Evolutionary conservation across 1,139 yeast species (phyloP), one percentile per base, ranked within the genome.

Genomic region (Blastobotrys aristatus): DNA sequence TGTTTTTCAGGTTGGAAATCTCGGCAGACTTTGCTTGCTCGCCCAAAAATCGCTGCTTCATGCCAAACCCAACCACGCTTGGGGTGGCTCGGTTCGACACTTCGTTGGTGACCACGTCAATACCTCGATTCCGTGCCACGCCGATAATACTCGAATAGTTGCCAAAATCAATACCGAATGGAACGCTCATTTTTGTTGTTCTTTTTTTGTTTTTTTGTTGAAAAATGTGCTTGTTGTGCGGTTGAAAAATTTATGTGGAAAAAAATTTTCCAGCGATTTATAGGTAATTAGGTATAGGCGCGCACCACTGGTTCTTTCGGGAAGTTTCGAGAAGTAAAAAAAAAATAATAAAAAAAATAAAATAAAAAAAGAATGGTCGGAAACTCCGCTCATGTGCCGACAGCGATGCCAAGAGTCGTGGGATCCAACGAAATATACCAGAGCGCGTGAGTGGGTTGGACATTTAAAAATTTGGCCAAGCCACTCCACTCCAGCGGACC

Each of bases 91-190:
- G 85, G 82, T 92, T 92, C 50, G 97, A 90, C 46, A 92, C 98
- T 72, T 92, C 99, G 70, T 94, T 94, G 74, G 92, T 97, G 63
- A 92, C 87, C 63, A 94, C 84, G 71, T 92, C 98, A 68, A 94
- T 92, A 66, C 97, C 97, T 76, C 97, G 83, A 80, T 92, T 92
- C 71, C 95, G 86, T 56, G 98, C 98, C 68, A 95, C 95, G 42
- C 97, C 97, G 66, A 92, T 79, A 59, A 90, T 97, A 56, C 95
- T 82, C 54, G 79, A 86, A 76, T 80, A 77, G 75, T 89, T 89
- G 75, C 99, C 99, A 69, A 92, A 83, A 81, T 92, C 99, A 72
- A 92, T 84, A 76, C 98, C 98, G 66, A 92, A 87, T 71, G 97
- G 97, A 68, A 87, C 81, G 69, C 87, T 81, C 86, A 82, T 82